Conservation (phyloP, 2,329 filamentous ascomycete genomes). For the Xylariaceae sp. region DNA sequence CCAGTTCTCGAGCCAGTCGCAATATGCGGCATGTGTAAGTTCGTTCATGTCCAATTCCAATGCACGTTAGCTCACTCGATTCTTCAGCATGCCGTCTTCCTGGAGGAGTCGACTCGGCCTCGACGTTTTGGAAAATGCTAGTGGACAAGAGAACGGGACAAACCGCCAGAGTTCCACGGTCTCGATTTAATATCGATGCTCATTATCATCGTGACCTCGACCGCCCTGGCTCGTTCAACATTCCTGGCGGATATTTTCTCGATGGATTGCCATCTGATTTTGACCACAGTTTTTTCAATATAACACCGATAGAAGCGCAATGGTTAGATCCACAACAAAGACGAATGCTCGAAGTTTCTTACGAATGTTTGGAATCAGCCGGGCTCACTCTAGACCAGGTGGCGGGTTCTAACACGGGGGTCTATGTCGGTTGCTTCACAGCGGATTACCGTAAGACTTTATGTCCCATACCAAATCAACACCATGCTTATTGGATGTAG, state of each 20-base stretch:
- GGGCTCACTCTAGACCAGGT: slow-evolving; percentile 30
- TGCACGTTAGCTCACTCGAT: background rate
- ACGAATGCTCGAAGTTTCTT: slow-evolving; percentile 36
- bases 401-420: slow-evolving; percentile 27
- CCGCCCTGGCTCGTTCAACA: slow-evolving; percentile 20
- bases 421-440: slow-evolving; percentile 22
- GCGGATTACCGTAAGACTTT: slow-evolving; percentile 18
- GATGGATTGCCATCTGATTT: slow-evolving; percentile 19
- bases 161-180: slow-evolving; percentile 19
- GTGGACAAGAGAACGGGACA: slow-evolving; percentile 19
- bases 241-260: slow-evolving; percentile 25
- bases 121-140: slow-evolving; percentile 20
- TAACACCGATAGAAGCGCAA: slow-evolving; percentile 35
- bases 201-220: slow-evolving; percentile 22
- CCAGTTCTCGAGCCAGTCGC: slow-evolving; percentile 22
- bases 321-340: slow-evolving; percentile 41
- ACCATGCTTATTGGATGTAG: slow-evolving; percentile 1
- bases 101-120: slow-evolving; percentile 18
- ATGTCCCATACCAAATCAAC: background rate
- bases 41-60: background rate
- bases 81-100: slow-evolving; percentile 17
- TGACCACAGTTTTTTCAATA: slow-evolving; percentile 36
- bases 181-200: slow-evolving; percentile 24
- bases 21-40: slow-evolving; percentile 26
- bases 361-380: slow-evolving; percentile 38